Base-by-base conservation (phyloP, 2,329 filamentous ascomycete species). In the Pseudogymnoascus sp. region DNA sequence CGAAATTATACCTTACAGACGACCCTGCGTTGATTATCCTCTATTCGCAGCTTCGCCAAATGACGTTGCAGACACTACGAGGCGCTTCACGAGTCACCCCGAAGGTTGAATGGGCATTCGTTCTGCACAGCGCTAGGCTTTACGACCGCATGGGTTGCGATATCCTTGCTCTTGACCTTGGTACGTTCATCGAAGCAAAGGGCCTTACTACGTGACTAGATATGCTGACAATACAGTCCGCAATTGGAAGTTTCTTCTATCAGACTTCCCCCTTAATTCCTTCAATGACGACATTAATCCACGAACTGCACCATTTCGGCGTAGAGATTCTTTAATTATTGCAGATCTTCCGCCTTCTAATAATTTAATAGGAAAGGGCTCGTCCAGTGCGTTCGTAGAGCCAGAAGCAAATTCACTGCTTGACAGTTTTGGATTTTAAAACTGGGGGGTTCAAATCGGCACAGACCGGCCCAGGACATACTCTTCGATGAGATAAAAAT, bases 121-220 rank as follows among this genome's bases (percentile, higher is more conserved):
- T 97, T 0, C 78, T 96, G 21, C 91, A 95, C 69, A 96, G 91
- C 62, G 91, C 92, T 14, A 82, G 86, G 62, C 79, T 95, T 16
- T 97, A 93, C 72, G 89, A 89, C 73, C 88, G 91, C 7, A 97
- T 95, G 93, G 93, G 95, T 2, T 96, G 95, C 72, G 93, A 97
- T 74, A 76, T 96, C 7, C 82, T 97, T 0, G 95, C 93, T 0
- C 79, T 97, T 3, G 91, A 96, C 70, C 79, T 97, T 5, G 88
- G 88, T 89, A 80, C 74, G 78, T 76, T 62, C 66, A 75, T 37
- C 69, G 60, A 21, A 21, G 16, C 25, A 25, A 60, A 40, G 11
- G 12, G 7, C 23, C 34, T 34, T 40, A 5, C 16, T 56, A 36
- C n/a, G 11, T 25, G 12, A n/a, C 34, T 40, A 53, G 18, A 18